Percentiles rank a stretch among this genome's conserved stretches.
These are phyloP conservation scores for Oropetium thomaeum DNA, from an alignment of 176 grass and related monocot genomes.

Conservation along the genomic window DNA sequence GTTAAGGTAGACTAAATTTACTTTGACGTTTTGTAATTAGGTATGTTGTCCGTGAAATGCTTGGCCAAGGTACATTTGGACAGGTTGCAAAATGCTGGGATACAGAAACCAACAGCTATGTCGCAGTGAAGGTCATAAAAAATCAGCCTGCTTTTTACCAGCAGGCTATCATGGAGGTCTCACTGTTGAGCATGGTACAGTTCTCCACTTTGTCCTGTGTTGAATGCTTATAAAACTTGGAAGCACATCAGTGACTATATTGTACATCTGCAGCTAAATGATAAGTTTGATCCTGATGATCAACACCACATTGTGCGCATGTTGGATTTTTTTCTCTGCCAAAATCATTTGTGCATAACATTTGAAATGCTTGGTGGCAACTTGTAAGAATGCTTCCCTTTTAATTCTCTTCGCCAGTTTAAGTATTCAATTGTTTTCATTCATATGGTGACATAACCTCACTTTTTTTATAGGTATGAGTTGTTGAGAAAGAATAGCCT, in stretches of 20 bases:
- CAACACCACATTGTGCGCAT: slow-evolving; percentile 92
- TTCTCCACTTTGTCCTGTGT: not conserved
- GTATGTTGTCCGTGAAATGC: slow-evolving; percentile 90
- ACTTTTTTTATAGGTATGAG: slow-evolving; percentile 64
- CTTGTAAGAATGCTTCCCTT: slow-evolving; percentile 60
- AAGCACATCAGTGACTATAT: slow-evolving; percentile 23
- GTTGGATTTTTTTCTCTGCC: slow-evolving; percentile 85
- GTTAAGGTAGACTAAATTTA: not conserved
- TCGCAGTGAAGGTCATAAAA: slow-evolving; percentile 99
- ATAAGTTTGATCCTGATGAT: slow-evolving; percentile 92
- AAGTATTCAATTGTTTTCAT: not conserved
- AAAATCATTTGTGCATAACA: slow-evolving; percentile 93
- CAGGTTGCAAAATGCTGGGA: slow-evolving; percentile 97
- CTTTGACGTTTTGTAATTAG: slow-evolving; percentile 42
- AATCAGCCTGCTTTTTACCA: slow-evolving; percentile 96
- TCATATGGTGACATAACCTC: slow-evolving; percentile 20
- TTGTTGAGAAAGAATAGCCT: slow-evolving; percentile 81
- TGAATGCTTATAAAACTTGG: slow-evolving; percentile 1
- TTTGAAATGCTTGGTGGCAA: slow-evolving; percentile 99
- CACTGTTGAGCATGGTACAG: slow-evolving; percentile 78
- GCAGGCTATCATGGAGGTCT: slow-evolving; percentile 86
- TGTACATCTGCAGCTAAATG: slow-evolving; percentile 71
- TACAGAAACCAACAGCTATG: slow-evolving; percentile 63
- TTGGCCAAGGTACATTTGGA: slow-evolving; percentile 98
- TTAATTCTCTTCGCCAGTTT: slow-evolving; percentile 18